phyloP scores from a whole-genome alignment of 192 early-diverging fungal genomes.

The Mortierella claussenii region DNA sequence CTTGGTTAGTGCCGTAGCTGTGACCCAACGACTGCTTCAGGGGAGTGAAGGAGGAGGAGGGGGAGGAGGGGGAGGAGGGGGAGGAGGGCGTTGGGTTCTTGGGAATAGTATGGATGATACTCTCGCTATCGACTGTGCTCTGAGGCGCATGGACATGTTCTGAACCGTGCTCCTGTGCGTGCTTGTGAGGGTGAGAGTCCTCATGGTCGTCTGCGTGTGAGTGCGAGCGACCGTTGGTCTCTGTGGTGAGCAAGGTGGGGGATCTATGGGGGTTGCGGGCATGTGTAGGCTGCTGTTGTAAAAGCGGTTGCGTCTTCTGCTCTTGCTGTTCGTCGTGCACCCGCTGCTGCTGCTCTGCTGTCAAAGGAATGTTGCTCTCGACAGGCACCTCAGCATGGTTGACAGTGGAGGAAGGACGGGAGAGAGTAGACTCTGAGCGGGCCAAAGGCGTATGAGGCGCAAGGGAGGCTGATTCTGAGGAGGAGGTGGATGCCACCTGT shows the following conservation, averaged over 20 bases:
- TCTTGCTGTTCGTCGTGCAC: not conserved
- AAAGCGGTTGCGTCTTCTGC: slow-evolving; percentile 8
- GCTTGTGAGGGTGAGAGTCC: slow-evolving; percentile 2
- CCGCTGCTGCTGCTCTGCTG: not conserved
- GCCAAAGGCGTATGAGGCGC: slow-evolving; percentile 10
- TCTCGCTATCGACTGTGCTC: slow-evolving; percentile 29
- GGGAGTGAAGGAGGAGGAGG: slow-evolving; percentile 14
- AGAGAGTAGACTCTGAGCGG: slow-evolving; percentile 1
- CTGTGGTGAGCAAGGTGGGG: slow-evolving; percentile 10
- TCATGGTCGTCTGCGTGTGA: slow-evolving; percentile 1
- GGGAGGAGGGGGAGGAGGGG: slow-evolving; percentile 6
- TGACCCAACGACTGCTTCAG: slow-evolving; percentile 18
- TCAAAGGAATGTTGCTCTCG: slow-evolving; percentile 13
- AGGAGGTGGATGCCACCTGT: slow-evolving; percentile 8
- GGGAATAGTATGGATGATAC: slow-evolving; percentile 27
- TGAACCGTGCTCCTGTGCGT: slow-evolving; percentile 5
- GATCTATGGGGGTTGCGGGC: slow-evolving; percentile 25
- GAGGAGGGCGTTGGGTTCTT: too few relatives aligned
- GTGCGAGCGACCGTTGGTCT: not conserved
- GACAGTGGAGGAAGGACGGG: slow-evolving; percentile 29
- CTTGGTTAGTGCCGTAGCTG: slow-evolving; percentile 24
- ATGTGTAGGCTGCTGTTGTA: not conserved
- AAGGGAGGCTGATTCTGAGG: slow-evolving; percentile 19
- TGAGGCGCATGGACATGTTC: slow-evolving; percentile 35
- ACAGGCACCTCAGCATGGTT: slow-evolving; percentile 33